Evolutionary conservation across 2,329 filamentous ascomycete species (phyloP).

Genomic region (Paracoccidioides brasiliensis): DNA sequence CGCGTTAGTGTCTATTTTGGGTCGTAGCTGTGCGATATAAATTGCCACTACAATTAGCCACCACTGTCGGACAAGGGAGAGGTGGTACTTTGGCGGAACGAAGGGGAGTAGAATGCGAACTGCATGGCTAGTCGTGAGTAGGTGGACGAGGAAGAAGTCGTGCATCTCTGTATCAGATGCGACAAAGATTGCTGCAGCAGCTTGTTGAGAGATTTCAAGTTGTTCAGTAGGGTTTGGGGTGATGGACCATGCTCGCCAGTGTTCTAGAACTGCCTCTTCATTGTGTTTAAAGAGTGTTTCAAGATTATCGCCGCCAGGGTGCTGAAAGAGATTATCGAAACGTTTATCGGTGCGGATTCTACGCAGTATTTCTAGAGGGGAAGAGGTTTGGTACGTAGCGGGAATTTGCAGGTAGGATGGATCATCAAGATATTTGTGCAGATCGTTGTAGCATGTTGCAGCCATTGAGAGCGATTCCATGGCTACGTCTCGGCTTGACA

Average conservation of each 20-base stretch:
- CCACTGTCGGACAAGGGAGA: conserved; percentile 69
- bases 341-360: conserved; percentile 55
- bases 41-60: conserved; percentile 70
- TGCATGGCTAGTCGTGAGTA: conserved; percentile 77
- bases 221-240: conserved; percentile 49
- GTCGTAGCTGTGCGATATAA: conserved; percentile 64
- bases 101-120: conserved; percentile 72
- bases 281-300: conserved; percentile 53
- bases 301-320: conserved; percentile 50
- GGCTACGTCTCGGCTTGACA: conserved; percentile 69
- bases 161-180: conserved; percentile 42
- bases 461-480: conserved; percentile 75
- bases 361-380: conserved; percentile 57
- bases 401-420: conserved; percentile 49
- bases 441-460: conserved; percentile 43
- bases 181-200: conserved; percentile 36
- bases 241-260: conserved; percentile 83
- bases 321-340: conserved; percentile 53
- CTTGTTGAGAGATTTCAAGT: conserved; percentile 56
- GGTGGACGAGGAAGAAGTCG: conserved; percentile 71
- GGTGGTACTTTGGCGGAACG: conserved; percentile 59
- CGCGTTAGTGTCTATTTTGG: conserved; percentile 53
- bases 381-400: conserved; percentile 45
- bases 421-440: conserved; percentile 56
- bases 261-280: conserved; percentile 60